Evolutionary conservation across 2,329 filamentous ascomycete species (phyloP).

Genomic region (Colletotrichum sp.): DNA sequence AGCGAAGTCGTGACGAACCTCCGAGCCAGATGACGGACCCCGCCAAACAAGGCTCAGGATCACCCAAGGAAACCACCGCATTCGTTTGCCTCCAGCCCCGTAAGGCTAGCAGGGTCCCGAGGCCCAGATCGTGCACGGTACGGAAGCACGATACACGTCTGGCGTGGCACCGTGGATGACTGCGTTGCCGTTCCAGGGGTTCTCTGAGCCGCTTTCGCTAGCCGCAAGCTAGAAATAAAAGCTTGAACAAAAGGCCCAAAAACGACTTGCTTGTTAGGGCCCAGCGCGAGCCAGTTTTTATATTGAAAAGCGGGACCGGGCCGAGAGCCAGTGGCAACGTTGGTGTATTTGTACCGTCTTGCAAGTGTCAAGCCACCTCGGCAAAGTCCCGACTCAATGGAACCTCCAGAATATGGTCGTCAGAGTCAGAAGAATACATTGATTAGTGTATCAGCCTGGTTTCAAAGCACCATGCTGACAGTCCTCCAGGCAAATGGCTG

Average conservation of each 20-base stretch:
- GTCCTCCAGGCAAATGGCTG: not conserved
- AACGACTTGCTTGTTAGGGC: not conserved
- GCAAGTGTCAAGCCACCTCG: not conserved
- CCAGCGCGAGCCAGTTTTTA: not conserved
- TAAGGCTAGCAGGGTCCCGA: not conserved
- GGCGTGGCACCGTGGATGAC: not conserved
- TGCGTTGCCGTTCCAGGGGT: not conserved
- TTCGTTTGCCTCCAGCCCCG: not conserved
- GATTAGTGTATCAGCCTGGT: not conserved
- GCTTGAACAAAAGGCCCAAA: not conserved
- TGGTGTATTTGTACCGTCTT: not conserved
- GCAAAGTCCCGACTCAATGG: not conserved
- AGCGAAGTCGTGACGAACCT: not conserved
- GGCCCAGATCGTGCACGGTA: not conserved
- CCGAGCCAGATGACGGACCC: not conserved
- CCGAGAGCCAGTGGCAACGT: not conserved
- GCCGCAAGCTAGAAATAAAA: not conserved
- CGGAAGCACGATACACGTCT: not conserved
- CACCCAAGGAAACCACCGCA: not conserved
- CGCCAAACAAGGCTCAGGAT: not conserved
- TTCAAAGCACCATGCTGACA: not conserved
- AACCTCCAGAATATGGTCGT: fast-evolving
- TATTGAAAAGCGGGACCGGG: not conserved
- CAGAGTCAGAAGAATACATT: not conserved
- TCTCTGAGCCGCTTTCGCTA: not conserved